Conservation (phyloP, 192 early-diverging fungal species). For the Gorgonomyces haynaldii region DNA sequence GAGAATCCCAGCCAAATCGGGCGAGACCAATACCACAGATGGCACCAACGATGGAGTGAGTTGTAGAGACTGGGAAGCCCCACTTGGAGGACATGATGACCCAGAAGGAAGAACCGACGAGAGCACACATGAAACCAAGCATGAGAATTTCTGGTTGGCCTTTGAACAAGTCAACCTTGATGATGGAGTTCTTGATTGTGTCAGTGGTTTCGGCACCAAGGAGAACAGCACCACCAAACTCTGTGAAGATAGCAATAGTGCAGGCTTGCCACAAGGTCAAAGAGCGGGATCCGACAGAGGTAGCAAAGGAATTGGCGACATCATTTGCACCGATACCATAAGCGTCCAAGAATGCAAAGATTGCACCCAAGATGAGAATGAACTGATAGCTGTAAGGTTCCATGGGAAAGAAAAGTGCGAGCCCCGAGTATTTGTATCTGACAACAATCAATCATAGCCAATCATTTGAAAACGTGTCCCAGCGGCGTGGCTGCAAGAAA, state of each 20-base stretch:
- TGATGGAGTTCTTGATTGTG: constrained; percentile 69
- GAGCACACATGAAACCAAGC: constrained; percentile 72
- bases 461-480: no score
- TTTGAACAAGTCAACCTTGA: constrained; percentile 43
- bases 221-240: constrained; percentile 66
- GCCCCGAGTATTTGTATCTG: no score
- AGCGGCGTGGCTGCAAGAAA: no score
- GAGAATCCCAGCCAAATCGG: constrained; percentile 16
- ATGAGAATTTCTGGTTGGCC: constrained; percentile 63
- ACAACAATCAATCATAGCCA: no score
- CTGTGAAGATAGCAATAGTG: constrained; percentile 70
- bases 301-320: constrained; percentile 81
- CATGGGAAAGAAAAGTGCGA: no score
- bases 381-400: constrained; percentile 44
- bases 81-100: constrained; percentile 54
- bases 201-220: constrained; percentile 60
- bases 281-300: constrained; percentile 71
- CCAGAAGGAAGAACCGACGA: constrained; percentile 65
- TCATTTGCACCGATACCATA: constrained; percentile 79
- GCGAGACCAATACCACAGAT: constrained; percentile 59
- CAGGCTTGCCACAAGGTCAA: constrained; percentile 61
- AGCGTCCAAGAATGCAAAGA: constrained; percentile 58
- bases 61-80: constrained; percentile 66
- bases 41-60: constrained; percentile 74
- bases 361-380: constrained; percentile 54